Base-by-base conservation (phyloP, 768 basidiomycete genomes). In the Omphalotus guepiniiformis region DNA sequence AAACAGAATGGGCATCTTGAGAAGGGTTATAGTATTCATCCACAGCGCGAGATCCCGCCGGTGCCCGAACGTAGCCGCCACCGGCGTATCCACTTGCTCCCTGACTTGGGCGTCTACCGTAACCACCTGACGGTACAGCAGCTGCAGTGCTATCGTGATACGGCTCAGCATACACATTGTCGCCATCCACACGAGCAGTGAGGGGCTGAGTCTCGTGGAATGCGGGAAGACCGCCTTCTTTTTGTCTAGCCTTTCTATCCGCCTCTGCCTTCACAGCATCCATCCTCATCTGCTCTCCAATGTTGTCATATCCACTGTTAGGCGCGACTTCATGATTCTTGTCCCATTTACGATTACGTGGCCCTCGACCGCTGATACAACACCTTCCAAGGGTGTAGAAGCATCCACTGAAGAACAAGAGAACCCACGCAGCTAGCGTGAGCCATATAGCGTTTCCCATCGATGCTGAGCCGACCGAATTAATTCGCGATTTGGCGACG, bases 381-480 rank as follows among this genome's bases (percentile, higher is more conserved):
- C 93, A 93, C 49, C 88, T 75, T 13, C 94, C 93, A 32, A 92
- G 57, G 2, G 83, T 77, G 59, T 82, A 95, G 70, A 92, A 84
- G 63, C 92, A 95, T 11, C 92, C 89, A 37, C 88, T 85, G 65
- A 96, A 86, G 75, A 93, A 91, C 35, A 97, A 73, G 16, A 93
- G 70, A 15, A 94, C 21, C 78, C 87, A 93, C 1, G 91, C 89
- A 1, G 80, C 85, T 27, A 97, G 78, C 2, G 90, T 92, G 38
- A 97, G 70, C 94, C 94, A 97, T 35, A 94, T 78, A 18, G 88
- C 92, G 49, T 76, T 85, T n/a, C 94, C 94, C 6, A 94, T 85
- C 16, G 73, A 67, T 0, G 95, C 93, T 0, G 73, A 73, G 4
- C 89, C 93, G 16, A 92, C 83, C 3, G 72, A 55, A 62, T 89